Conservation (phyloP, 805 yeast species). For the Peterozyma xylosa region DNA sequence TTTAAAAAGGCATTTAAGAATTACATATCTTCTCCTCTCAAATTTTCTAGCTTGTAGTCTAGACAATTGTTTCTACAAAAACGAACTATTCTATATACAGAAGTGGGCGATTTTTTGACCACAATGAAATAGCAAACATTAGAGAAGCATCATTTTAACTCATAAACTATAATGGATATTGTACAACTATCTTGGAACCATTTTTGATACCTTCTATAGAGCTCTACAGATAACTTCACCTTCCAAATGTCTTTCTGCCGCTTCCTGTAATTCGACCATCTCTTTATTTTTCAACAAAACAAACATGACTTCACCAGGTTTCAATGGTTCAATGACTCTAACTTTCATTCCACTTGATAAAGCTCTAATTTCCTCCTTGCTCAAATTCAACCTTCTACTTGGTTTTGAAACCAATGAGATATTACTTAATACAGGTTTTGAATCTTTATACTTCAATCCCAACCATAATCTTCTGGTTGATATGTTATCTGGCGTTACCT, state of each 20-base stretch:
- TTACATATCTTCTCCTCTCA: too few relatives aligned
- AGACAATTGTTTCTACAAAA: too few relatives aligned
- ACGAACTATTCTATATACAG: too few relatives aligned
- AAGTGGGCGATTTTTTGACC: too few relatives aligned
- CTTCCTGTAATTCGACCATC: slow-evolving; percentile 78
- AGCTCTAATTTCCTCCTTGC: slow-evolving; percentile 55
- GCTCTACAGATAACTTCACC: slow-evolving; percentile 84
- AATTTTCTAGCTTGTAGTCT: too few relatives aligned
- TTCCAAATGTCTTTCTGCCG: slow-evolving; percentile 59
- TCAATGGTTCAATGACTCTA: slow-evolving; percentile 70
- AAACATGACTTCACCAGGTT: slow-evolving; percentile 85
- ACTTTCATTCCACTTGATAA: slow-evolving; percentile 72
- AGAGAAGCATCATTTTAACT: too few relatives aligned
- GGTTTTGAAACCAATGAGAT: slow-evolving; percentile 80
- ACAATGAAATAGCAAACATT: too few relatives aligned
- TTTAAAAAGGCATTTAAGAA: too few relatives aligned
- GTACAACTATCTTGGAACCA: too few relatives aligned
- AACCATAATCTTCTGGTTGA: slow-evolving; percentile 86
- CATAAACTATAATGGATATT: too few relatives aligned
- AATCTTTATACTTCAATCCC: slow-evolving; percentile 80
- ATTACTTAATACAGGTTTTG: slow-evolving; percentile 66
- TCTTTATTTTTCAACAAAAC: slow-evolving; percentile 44
- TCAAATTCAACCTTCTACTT: slow-evolving; percentile 62
- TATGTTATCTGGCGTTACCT: slow-evolving; percentile 81
- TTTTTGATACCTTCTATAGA: slow-evolving; percentile 11